Base-by-base conservation (phyloP, 2,329 filamentous ascomycete genomes). In the Cytospora chrysosperma region DNA sequence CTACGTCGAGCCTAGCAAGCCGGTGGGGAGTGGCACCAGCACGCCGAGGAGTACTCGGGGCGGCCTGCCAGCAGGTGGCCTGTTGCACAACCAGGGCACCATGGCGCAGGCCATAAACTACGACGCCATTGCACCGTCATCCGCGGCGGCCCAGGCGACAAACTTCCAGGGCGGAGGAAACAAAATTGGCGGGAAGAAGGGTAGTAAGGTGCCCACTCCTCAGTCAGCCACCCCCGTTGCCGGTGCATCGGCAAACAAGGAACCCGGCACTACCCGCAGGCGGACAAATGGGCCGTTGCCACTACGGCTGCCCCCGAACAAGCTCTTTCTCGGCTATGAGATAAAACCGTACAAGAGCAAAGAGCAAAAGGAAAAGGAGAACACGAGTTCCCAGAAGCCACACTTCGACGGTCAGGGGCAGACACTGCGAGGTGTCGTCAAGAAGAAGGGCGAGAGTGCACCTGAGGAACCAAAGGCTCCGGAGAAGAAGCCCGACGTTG, bases 91-190 rank as follows among this genome's bases (percentile, higher is more conserved):
- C 66, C 91, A 96, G 70, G 95, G 95, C 13, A 93, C 89, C 65
- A 99, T 99, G 95, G 93, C 95, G 0, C 92, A 97, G 71, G 87
- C 92, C n/a, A 98, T 99, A 81, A 97, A 97, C 80, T 99, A 98
- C 77, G 85, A 87, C 59, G 86, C 93, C 34, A 96, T 99, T 69
- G 92, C 93, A 0, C 93, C 95, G 1, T 88, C 88, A 4, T 85
- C 91, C 8, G 85, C 82, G 2, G 83, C 87, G 17, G 88, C 86
- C 17, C 85, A 85, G 7, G 81, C 89, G 0, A 93, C 92, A 1
- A 89, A 95, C 74, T 98, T 98, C 75, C 75, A 89, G 0, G 86
- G 87, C 2, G 86, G 88, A 40, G 95, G 95, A 0, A 91, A 97
- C 72, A 89, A 90, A 68, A 79, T 99, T n/a, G 88, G 84, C 65